Evolutionary conservation across 352 stramenopile genomes (phyloP).

Genomic region (Pythium volutum): DNA sequence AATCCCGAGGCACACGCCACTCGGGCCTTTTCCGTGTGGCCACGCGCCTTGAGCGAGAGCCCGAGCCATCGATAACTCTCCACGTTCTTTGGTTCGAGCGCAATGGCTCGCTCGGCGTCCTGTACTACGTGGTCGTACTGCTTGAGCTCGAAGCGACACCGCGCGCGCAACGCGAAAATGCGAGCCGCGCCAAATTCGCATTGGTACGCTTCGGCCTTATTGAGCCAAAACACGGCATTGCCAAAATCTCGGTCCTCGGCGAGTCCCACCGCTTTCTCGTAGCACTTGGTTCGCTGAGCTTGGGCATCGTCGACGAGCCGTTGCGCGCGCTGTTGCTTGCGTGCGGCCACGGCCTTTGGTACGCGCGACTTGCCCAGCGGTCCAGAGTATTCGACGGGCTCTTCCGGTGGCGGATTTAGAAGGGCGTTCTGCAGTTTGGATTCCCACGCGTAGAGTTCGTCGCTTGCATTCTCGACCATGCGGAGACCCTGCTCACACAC

Average conservation of each 20-base stretch:
- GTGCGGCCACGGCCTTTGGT: constrained; percentile 15
- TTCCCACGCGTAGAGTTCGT: constrained; percentile 5
- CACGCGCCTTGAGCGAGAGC: constrained; percentile 7
- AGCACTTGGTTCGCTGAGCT: constrained; percentile 3
- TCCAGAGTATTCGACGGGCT: not conserved
- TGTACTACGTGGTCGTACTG: constrained; percentile 18
- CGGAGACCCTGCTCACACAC: constrained; percentile 21
- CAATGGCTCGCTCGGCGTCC: constrained; percentile 13
- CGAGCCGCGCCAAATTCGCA: constrained; percentile 1
- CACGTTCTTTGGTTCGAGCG: constrained; percentile 2
- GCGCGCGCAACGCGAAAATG: constrained; percentile 12
- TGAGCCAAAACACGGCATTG: constrained; percentile 25
- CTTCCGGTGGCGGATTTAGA: constrained; percentile 12
- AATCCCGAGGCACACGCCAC: constrained; percentile 7
- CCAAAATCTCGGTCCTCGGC: constrained; percentile 19
- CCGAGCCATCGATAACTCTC: constrained; percentile 16
- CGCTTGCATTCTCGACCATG: not conserved
- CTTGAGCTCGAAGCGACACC: constrained; percentile 22
- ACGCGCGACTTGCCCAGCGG: constrained; percentile 8
- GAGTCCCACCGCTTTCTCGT: constrained; percentile 17
- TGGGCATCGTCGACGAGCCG: constrained; percentile 18
- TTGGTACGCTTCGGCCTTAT: constrained; percentile 17
- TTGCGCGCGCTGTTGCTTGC: constrained; percentile 15
- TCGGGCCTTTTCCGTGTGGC: constrained; percentile 3
- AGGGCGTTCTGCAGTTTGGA: constrained; percentile 11